These are phyloP conservation scores for Penicillium canescens DNA, from an alignment of 495 filamentous ascomycete genomes.

Conservation along the genomic window DNA sequence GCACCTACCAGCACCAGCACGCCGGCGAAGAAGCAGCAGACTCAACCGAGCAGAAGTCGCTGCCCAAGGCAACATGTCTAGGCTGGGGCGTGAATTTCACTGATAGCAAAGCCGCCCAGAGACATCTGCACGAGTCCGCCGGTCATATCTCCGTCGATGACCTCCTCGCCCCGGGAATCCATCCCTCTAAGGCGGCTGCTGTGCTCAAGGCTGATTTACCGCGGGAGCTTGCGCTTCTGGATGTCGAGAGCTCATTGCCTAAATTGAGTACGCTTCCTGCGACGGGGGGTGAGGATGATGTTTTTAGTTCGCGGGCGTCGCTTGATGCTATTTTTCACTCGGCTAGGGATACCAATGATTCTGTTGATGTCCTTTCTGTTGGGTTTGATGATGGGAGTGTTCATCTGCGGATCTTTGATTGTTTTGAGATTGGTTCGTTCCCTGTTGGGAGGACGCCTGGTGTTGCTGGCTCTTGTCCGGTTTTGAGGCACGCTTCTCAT, in stretches of 20 bases:
- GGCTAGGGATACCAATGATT: slow-evolving; percentile 60
- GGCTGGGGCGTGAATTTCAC: slow-evolving; percentile 74
- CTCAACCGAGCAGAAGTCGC: slow-evolving; percentile 24
- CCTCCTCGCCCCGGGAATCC: slow-evolving; percentile 37
- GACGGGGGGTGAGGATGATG: slow-evolving; percentile 40
- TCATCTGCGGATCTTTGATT: slow-evolving; percentile 86
- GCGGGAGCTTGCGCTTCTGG: slow-evolving; percentile 71
- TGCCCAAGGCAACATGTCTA: slow-evolving; percentile 58
- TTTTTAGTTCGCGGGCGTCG: slow-evolving; percentile 28
- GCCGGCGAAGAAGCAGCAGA: slow-evolving; percentile 12
- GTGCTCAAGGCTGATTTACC: slow-evolving; percentile 65
- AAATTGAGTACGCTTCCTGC: slow-evolving; percentile 73
- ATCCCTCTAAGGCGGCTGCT: slow-evolving; percentile 37
- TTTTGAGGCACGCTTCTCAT: slow-evolving; percentile 66
- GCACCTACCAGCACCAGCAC: slow-evolving; percentile 19
- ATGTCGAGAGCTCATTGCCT: slow-evolving; percentile 77
- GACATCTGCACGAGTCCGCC: slow-evolving; percentile 40
- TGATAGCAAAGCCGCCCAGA: slow-evolving; percentile 49
- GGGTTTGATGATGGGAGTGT: slow-evolving; percentile 78
- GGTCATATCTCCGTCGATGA: slow-evolving; percentile 45
- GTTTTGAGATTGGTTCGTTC: slow-evolving; percentile 78
- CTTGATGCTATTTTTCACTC: slow-evolving; percentile 36
- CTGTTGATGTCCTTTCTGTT: slow-evolving; percentile 79
- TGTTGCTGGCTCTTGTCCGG: slow-evolving; percentile 18
- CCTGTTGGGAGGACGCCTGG: slow-evolving; percentile 30